These are phyloP conservation scores for Fraxinus dipetala DNA, from an alignment of 305 asterid species.

Conservation along the genomic window DNA sequence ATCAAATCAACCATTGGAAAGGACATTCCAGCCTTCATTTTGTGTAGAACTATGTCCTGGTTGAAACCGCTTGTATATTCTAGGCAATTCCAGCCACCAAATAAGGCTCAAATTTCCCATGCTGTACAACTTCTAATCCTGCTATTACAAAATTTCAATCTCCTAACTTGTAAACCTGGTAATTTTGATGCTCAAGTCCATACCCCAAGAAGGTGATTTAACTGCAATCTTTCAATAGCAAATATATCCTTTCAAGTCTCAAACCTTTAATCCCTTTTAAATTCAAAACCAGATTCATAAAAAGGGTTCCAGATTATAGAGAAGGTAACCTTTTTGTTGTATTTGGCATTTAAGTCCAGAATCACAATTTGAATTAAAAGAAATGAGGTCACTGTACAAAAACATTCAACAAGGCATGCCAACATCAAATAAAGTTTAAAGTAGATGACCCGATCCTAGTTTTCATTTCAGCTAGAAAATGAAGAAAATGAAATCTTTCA, in stretches of 20 bases:
- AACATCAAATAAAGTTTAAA: background rate
- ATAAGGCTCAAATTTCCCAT: background rate
- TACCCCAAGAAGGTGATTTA: background rate
- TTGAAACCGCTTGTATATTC: background rate
- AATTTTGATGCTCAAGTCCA: background rate
- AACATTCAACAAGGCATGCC: background rate
- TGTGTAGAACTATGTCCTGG: background rate
- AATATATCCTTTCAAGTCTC: background rate
- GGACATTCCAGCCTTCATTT: background rate
- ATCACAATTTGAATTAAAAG: background rate
- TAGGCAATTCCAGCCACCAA: background rate
- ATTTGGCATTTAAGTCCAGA: background rate
- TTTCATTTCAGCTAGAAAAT: background rate
- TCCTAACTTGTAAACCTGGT: background rate
- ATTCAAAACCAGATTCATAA: background rate
- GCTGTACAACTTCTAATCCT: background rate
- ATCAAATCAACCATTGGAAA: background rate
- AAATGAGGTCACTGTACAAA: background rate
- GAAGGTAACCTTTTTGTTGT: background rate
- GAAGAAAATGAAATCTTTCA: conserved; percentile 4
- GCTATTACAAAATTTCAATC: background rate
- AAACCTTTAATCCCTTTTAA: background rate
- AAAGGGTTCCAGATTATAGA: background rate
- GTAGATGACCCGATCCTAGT: background rate
- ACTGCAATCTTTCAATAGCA: background rate